phyloP scores from a whole-genome alignment of 2,329 filamentous ascomycete genomes.

The Penicillium sp. region DNA sequence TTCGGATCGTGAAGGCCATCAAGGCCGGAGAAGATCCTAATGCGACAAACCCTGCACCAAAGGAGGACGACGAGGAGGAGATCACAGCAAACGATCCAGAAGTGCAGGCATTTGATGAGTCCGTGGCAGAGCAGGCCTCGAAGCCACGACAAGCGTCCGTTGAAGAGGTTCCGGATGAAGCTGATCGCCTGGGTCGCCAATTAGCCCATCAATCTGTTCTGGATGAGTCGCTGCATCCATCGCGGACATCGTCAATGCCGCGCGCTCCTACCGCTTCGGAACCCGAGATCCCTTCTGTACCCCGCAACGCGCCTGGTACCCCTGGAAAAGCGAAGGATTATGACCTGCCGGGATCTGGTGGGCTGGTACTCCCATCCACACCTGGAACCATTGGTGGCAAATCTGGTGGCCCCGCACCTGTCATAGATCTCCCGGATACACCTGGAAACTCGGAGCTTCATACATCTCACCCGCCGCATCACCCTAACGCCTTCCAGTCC shows the following conservation, averaged over 20 bases:
- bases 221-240: constrained; percentile 54
- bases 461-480: constrained; percentile 12
- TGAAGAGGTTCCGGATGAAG: constrained; percentile 62
- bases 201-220: constrained; percentile 52
- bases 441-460: constrained; percentile 24
- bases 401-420: constrained; percentile 15
- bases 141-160: constrained; percentile 56
- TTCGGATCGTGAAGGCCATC: constrained; percentile 86
- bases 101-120: constrained; percentile 56
- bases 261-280: constrained; percentile 29
- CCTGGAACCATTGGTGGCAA: constrained; percentile 39
- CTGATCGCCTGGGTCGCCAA: constrained; percentile 49
- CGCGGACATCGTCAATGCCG: constrained; percentile 45
- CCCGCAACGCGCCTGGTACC: constrained; percentile 29
- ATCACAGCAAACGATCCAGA: constrained; percentile 62
- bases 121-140: constrained; percentile 47
- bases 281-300: constrained; percentile 28
- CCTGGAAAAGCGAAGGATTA: constrained; percentile 36
- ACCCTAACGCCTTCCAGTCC: constrained; percentile 41
- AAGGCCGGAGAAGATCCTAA: constrained; percentile 93
- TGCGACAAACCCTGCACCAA: constrained; percentile 74
- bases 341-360: constrained; percentile 34
- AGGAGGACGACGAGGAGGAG: constrained; percentile 58
- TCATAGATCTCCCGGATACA: constrained; percentile 38
- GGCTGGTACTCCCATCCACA: constrained; percentile 43